phyloP scores from a whole-genome alignment of 148 eudicot species.

The Diospyros kaki region DNA sequence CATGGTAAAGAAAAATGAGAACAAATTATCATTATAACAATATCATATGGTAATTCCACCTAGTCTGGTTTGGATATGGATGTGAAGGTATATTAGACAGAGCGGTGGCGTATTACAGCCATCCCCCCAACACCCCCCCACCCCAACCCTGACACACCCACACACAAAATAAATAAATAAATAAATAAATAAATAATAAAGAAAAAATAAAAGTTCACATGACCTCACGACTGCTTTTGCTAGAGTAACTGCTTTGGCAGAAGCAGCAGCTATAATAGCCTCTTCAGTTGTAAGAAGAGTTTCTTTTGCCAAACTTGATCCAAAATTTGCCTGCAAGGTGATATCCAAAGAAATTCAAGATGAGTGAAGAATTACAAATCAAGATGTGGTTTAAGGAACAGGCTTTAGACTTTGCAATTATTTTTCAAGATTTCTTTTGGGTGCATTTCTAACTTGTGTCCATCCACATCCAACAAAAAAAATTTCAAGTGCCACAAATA shows the following conservation, averaged over 20 bases:
- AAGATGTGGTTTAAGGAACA: not conserved
- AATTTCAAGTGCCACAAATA: not conserved
- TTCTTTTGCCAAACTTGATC: slow-evolving; percentile 41
- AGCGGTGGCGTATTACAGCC: too few species aligned
- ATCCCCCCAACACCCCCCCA: too few species aligned
- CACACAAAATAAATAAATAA: too few species aligned
- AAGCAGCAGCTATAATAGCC: slow-evolving; percentile 71
- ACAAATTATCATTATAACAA: too few species aligned
- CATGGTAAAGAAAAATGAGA: too few species aligned
- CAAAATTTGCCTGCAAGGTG: slow-evolving; percentile 32
- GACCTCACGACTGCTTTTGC: slow-evolving; percentile 63
- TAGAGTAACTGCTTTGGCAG: slow-evolving; percentile 86
- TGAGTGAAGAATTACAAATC: not conserved
- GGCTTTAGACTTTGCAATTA: not conserved
- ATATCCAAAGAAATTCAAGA: slow-evolving; percentile 18
- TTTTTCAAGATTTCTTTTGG: not conserved
- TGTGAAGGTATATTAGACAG: too few species aligned
- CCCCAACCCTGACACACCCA: too few species aligned
- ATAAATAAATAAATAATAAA: too few species aligned
- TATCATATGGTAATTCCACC: too few species aligned
- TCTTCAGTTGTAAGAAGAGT: slow-evolving; percentile 63
- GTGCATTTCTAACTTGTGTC: not conserved
- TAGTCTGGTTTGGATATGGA: too few species aligned
- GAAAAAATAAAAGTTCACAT: too few species aligned
- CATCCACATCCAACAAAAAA: not conserved